phyloP scores from a whole-genome alignment of 2,329 filamentous ascomycete species.

The Colletotrichum cordylinicola region DNA sequence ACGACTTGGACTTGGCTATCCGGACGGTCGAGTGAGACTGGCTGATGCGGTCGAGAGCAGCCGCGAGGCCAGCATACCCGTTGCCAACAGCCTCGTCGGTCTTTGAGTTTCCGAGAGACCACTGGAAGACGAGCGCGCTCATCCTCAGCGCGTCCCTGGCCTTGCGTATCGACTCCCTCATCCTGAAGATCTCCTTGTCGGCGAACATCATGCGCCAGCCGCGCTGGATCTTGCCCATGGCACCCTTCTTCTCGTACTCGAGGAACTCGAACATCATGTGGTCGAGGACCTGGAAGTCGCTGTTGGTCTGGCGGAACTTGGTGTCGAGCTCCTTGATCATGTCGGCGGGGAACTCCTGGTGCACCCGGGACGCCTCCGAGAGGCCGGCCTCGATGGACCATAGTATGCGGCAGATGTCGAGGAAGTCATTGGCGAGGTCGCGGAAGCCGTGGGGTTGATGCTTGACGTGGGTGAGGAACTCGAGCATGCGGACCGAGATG shows the following conservation, averaged over 20 bases:
- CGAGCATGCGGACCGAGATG: constrained; percentile 69
- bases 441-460: constrained; percentile 61
- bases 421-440: constrained; percentile 67
- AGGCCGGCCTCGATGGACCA: constrained; percentile 74
- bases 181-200: constrained; percentile 66
- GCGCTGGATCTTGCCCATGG: constrained; percentile 64
- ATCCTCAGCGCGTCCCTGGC: constrained; percentile 68
- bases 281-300: constrained; percentile 68
- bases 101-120: constrained; percentile 64
- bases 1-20: constrained; percentile 33
- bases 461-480: constrained; percentile 65
- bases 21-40: constrained; percentile 30
- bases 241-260: constrained; percentile 66
- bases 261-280: constrained; percentile 67
- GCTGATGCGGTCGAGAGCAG: constrained; percentile 63
- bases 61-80: constrained; percentile 70
- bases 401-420: constrained; percentile 70
- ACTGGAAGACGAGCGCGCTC: constrained; percentile 69
- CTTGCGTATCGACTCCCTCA: constrained; percentile 60
- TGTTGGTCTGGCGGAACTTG: constrained; percentile 65
- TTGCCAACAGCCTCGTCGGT: constrained; percentile 67
- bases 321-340: constrained; percentile 68
- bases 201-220: constrained; percentile 69
- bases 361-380: constrained; percentile 53
- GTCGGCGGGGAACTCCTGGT: constrained; percentile 62